Conservation (phyloP, 1,139 yeast species). For the Sugiyamaella paludigena region DNA sequence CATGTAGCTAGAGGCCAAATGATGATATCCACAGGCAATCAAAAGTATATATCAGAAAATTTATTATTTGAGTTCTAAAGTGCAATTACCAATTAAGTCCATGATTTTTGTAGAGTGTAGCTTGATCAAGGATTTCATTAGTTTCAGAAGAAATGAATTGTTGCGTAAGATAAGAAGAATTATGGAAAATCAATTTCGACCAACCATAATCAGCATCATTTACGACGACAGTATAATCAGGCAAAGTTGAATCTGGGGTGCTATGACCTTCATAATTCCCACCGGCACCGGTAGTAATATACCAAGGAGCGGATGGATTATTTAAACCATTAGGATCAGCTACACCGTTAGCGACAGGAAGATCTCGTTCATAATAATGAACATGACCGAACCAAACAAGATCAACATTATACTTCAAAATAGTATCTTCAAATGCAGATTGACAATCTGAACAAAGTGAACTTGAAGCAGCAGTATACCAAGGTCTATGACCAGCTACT, state of each 20-base stretch:
- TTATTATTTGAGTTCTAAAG: no score
- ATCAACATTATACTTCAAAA: constrained; percentile 28
- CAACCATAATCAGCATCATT: constrained; percentile 21
- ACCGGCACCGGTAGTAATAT: constrained; percentile 26
- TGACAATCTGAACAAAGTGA: constrained; percentile 23
- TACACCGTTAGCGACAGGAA: constrained; percentile 20
- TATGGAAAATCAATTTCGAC: constrained; percentile 25
- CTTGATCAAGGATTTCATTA: constrained; percentile 20
- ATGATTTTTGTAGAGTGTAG: constrained; percentile 24
- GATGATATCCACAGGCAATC: no score
- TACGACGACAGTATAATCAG: constrained; percentile 17
- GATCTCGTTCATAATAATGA: constrained; percentile 23
- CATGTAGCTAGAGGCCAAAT: no score
- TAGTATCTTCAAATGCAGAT: constrained; percentile 26
- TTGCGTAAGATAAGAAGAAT: constrained; percentile 23
- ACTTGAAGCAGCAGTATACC: constrained; percentile 23
- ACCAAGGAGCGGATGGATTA: constrained; percentile 27
- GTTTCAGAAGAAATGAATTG: constrained; percentile 23
- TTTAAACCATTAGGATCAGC: constrained; percentile 24
- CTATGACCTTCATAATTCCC: constrained; percentile 26
- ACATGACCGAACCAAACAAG: constrained; percentile 24
- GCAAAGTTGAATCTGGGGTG: constrained; percentile 8
- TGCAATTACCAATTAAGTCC: constrained; percentile 12
- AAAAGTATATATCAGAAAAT: no score
- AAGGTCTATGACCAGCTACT: constrained; percentile 38